Conservation (phyloP, 495 filamentous ascomycete genomes). For the Diplogelasinospora grovesii region DNA sequence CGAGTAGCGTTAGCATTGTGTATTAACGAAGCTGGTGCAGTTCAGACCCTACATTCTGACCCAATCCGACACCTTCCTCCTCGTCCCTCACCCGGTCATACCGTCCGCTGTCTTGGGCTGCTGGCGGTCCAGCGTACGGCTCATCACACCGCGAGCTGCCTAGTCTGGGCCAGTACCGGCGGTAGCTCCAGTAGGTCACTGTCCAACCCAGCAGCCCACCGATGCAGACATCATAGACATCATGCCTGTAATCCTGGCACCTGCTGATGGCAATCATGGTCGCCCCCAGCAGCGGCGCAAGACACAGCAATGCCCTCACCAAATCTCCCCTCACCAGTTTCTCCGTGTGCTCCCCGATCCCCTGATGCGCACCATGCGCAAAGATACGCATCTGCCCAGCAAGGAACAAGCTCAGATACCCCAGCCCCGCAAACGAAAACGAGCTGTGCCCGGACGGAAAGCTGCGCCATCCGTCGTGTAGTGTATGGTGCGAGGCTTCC, state of each 20-base stretch:
- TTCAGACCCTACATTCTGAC: constrained; percentile 26
- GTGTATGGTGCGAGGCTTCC: constrained; percentile 62
- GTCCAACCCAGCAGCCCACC: constrained; percentile 68
- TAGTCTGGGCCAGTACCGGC: constrained; percentile 53
- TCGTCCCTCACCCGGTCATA: constrained; percentile 29
- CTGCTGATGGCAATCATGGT: constrained; percentile 84
- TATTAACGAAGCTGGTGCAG: constrained; percentile 10
- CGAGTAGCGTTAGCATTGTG: constrained; percentile 22
- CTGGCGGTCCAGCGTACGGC: constrained; percentile 38
- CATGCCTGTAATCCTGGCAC: constrained; percentile 89
- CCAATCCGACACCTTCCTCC: constrained; percentile 19
- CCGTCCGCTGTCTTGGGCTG: constrained; percentile 1
- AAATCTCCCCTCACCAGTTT: constrained; percentile 48
- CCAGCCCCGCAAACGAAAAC: constrained; percentile 80
- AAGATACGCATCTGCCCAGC: constrained; percentile 75
- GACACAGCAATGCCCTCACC: constrained; percentile 55
- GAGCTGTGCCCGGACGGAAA: constrained; percentile 87
- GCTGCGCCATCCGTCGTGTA: constrained; percentile 90
- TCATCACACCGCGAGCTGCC: constrained; percentile 41
- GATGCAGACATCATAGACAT: constrained; percentile 81
- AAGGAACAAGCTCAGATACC: constrained; percentile 74
- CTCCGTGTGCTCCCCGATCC: constrained; percentile 14
- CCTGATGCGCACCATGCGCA: constrained; percentile 48
- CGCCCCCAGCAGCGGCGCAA: constrained; percentile 70
- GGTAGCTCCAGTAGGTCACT: constrained; percentile 77